Evolutionary conservation across 257 asterid genomes (phyloP).

Genomic region (Prunella vulgaris): DNA sequence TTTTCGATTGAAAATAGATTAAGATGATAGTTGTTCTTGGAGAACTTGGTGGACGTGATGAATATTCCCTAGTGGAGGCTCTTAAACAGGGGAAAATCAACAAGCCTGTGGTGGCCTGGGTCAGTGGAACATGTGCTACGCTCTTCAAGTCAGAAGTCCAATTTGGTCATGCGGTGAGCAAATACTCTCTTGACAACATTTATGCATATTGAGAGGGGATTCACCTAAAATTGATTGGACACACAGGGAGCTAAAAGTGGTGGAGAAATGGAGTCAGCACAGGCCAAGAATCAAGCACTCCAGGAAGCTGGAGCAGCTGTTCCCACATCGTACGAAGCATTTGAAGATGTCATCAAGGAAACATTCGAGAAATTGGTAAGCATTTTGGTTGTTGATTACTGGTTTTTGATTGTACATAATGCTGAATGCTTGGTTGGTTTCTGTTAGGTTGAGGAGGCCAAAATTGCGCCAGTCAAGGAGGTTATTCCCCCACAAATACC

Average conservation of each 20-base stretch:
- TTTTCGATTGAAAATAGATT: constrained; percentile 39
- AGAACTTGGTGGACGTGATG: constrained; percentile 98
- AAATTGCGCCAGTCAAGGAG: constrained; percentile 74
- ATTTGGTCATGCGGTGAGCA: constrained; percentile 96
- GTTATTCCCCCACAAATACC: constrained; percentile 92
- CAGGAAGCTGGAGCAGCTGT: constrained; percentile 87
- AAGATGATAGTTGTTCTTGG: constrained; percentile 96
- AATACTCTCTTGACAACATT: constrained; percentile 7
- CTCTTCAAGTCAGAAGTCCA: constrained; percentile 98
- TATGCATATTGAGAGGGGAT: not conserved
- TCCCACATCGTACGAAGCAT: constrained; percentile 88
- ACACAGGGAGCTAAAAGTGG: constrained; percentile 97
- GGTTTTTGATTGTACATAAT: not conserved
- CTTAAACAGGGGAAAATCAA: constrained; percentile 86
- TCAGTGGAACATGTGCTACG: constrained; percentile 94
- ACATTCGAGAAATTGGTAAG: constrained; percentile 71
- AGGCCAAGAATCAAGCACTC: constrained; percentile 93
- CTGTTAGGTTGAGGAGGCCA: constrained; percentile 56
- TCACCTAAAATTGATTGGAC: constrained; percentile 1
- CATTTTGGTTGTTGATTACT: not conserved
- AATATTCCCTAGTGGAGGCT: constrained; percentile 95
- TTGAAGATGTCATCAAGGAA: constrained; percentile 76
- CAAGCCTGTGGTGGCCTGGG: constrained; percentile 98
- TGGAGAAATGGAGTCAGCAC: constrained; percentile 97
- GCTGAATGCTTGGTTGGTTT: constrained; percentile 21